Conservation (phyloP, 1,284 basidiomycete genomes). For the Tylopilus sp. region DNA sequence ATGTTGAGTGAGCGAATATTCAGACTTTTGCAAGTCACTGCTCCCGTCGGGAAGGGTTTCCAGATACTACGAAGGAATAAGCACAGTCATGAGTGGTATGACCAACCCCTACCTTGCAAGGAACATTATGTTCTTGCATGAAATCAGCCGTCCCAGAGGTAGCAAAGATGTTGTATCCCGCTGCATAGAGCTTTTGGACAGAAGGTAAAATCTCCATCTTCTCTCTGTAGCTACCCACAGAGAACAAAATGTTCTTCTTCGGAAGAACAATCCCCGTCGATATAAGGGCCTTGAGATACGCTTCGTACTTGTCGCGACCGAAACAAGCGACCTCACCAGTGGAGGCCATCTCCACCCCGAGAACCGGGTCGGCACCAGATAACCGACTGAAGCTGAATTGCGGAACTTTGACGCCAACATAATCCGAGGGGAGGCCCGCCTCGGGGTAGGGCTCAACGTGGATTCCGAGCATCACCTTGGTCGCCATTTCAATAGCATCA, state of each 20-base stretch:
- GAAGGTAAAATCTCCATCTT: slow-evolving; percentile 96
- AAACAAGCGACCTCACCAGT: slow-evolving; percentile 99
- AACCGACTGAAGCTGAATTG: slow-evolving; percentile 98
- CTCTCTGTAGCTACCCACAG: slow-evolving; percentile 95
- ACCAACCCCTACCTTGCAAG: slow-evolving; percentile 68
- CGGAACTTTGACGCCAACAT: slow-evolving; percentile 98
- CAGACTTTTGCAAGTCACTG: slow-evolving; percentile 83
- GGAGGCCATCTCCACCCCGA: slow-evolving; percentile 99
- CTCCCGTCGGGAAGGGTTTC: slow-evolving; percentile 81
- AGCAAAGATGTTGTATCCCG: slow-evolving; percentile 96
- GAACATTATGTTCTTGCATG: slow-evolving; percentile 81
- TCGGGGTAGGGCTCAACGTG: slow-evolving; percentile 92
- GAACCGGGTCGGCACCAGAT: slow-evolving; percentile 93
- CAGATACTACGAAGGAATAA: slow-evolving; percentile 63
- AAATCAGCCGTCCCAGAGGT: slow-evolving; percentile 97
- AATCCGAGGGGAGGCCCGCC: slow-evolving; percentile 81
- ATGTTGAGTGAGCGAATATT: slow-evolving; percentile 94
- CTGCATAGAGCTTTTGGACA: slow-evolving; percentile 93
- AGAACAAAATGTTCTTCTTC: slow-evolving; percentile 94
- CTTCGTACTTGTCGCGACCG: slow-evolving; percentile 96
- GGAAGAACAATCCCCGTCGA: slow-evolving; percentile 94
- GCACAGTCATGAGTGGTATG: not conserved
- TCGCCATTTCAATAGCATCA: slow-evolving; percentile 98
- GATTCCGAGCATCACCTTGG: slow-evolving; percentile 94
- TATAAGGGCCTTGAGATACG: slow-evolving; percentile 95